Base-by-base conservation (phyloP, 306 rosid species). In the Vigna unguiculata region DNA sequence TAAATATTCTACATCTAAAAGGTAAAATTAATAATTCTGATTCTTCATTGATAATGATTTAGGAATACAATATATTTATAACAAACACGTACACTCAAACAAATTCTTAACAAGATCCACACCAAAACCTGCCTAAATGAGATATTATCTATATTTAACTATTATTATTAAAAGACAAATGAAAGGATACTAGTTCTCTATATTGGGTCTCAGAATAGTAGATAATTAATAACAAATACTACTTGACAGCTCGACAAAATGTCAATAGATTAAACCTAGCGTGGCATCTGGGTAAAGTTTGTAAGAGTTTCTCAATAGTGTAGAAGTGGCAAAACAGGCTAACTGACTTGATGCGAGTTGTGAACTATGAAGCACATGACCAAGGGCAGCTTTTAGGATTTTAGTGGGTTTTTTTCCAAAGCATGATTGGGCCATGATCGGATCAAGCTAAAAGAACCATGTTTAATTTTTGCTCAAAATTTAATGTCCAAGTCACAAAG, bases 231-330 rank as follows among this genome's bases (percentile, higher is more conserved):
- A 13, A 45, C n/a, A 17, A 11, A 48, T 10, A 19, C 40, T 55
- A 58, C 40, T 64, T 47, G 70, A 65, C 22, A 78, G 59, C 71
- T 54, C 71, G 75, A 36, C 58, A 78, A 74, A 36, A 61, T 41
- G 55, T 74, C 65, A 32, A 24, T 59, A 69, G 72, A 75, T 22
- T n/a, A 10, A 21, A 13, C 72, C 55, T 34, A 43, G 69, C 13
- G 59, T 9, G 45, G 66, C 60, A 43, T 43, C 46, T 15, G 22
- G 5, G 69, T 19, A 73, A 45, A 34, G 30, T 55, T 67, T 53
- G 25, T 38, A 40, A 51, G 51, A 64, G 60, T 43, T 52, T 28
- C 74, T 38, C 20, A n/a, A 38, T 36, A 17, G 5, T 7, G 16
- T 5, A 16, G 7, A 16, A 20, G 20, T 16, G 5, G 20, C 0